Conservation (phyloP, 371 early-diverging fungal species). For the Mucor circinelloides region DNA sequence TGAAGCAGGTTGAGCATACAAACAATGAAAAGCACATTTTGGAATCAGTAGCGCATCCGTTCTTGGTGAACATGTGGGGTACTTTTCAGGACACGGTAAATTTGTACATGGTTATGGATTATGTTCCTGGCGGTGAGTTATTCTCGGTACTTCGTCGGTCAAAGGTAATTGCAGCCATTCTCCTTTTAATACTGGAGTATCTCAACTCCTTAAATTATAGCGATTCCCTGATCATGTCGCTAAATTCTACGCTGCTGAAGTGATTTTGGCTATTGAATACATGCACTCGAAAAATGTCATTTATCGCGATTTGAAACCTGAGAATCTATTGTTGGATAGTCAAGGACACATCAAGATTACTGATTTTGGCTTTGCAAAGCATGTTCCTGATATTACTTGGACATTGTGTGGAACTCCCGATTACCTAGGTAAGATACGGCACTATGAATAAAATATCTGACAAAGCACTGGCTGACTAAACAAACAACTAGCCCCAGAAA, state of each 20-base stretch:
- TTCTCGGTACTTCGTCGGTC: conserved; percentile 80
- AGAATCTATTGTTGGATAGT: conserved; percentile 84
- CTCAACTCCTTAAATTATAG: conserved; percentile 27
- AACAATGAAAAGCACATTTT: conserved; percentile 96
- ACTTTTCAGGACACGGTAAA: conserved; percentile 90
- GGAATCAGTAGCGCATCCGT: conserved; percentile 86
- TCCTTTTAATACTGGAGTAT: too few species aligned
- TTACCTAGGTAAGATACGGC: conserved; percentile 65
- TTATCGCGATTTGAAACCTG: conserved; percentile 95
- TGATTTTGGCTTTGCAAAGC: conserved; percentile 99
- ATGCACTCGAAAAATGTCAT: conserved; percentile 90
- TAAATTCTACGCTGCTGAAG: conserved; percentile 79
- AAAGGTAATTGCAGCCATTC: conserved; percentile 44
- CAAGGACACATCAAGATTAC: conserved; percentile 97
- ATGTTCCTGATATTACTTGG: conserved; percentile 93
- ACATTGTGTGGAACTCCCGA: conserved; percentile 99
- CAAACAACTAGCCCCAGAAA: conserved; percentile 82
- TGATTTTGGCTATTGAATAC: conserved; percentile 82
- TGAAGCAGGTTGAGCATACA: conserved; percentile 98
- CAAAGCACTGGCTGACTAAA: too few species aligned
- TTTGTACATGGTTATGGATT: conserved; percentile 97
- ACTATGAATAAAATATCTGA: too few species aligned
- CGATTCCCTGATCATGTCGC: conserved; percentile 91
- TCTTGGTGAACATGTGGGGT: conserved; percentile 92
- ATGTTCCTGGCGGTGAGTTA: conserved; percentile 94